Evolutionary conservation across 441 rosid species (phyloP), one percentile per base, ranked within the genome.

Genomic region (Euphorbia schlechtendalii): DNA sequence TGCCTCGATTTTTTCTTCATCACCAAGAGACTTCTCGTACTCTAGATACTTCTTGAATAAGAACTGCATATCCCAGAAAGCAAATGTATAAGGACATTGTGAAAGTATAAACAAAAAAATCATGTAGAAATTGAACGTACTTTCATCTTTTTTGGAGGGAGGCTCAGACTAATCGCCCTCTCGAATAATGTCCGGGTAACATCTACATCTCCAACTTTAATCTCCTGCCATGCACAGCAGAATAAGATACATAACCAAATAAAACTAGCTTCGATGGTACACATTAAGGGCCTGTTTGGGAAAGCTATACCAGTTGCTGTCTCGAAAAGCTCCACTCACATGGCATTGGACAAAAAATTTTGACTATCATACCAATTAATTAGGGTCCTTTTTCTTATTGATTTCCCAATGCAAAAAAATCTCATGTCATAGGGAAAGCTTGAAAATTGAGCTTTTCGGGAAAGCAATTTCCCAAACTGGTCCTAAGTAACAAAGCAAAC

Each of bases 81-180:
- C 15, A 32, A 49, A 5, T 8, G 2, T 9, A 20, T 64, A 54
- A 68, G 74, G 3, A 56, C 14, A 30, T 58, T 21, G 34, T n/a
- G 41, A 55, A 61, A 5, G 28, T n/a, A 43, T 40, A 45, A 63
- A 65, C 52, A 14, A 65, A 21, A 68, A 64, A 10, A 67, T 40
- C 10, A 21, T n/a, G 49, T 59, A 65, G 30, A 0, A 21, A 49
- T 4, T 49, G 17, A 48, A 71, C 77, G 7, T 58, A 94, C 99
- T 78, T 87, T 89, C 83, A 94, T 91, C 76, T 88, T 94, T 75
- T 86, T 89, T 7, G 91, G 84, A 3, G 91, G 87, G 43, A 95
- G 85, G 82, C 91, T 95, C 82, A 89, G 81, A 75, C 89, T 89
- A 59, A 76, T 86, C 51, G 98, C 96, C 64, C 96, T 87, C 78